Evolutionary conservation across 129 eudicot species (phyloP).

Genomic region (Gnaphalium uliginosum): DNA sequence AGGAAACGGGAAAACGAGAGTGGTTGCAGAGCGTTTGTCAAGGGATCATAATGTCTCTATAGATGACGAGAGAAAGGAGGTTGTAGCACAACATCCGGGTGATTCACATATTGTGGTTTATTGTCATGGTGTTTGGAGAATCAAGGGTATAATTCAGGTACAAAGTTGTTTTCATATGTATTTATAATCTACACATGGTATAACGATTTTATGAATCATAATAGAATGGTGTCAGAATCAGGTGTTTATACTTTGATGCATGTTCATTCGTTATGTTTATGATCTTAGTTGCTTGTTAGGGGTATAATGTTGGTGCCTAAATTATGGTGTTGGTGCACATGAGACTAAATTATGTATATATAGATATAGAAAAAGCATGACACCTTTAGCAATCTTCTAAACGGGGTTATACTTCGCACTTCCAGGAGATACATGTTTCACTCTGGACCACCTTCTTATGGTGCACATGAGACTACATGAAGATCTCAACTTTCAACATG

Average conservation of each 20-base stretch:
- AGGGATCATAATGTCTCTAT: conserved; percentile 85
- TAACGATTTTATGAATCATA: too few species aligned
- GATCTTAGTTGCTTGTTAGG: too few species aligned
- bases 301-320: too few species aligned
- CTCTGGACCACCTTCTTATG: conserved; percentile 44
- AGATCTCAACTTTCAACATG: conserved; percentile 32
- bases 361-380: too few species aligned
- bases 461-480: conserved; percentile 45
- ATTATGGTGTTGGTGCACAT: too few species aligned
- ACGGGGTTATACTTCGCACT: conserved; percentile 38
- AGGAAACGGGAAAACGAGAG: conserved; percentile 42
- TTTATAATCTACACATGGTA: too few species aligned
- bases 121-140: conserved; percentile 95
- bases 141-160: conserved; percentile 97
- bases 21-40: conserved; percentile 83
- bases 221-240: too few species aligned
- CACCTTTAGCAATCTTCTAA: conserved; percentile 9
- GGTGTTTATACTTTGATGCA: conserved; percentile 24
- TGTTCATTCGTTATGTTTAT: too few species aligned
- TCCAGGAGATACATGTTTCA: conserved; percentile 58
- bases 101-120: conserved; percentile 78
- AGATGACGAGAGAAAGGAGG: conserved; percentile 88
- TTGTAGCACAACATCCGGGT: conserved; percentile 86
- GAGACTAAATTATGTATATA: conserved; percentile 13
- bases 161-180: background rate